Conservation (phyloP, 768 basidiomycete genomes). For the Leccinum disarticulatum region DNA sequence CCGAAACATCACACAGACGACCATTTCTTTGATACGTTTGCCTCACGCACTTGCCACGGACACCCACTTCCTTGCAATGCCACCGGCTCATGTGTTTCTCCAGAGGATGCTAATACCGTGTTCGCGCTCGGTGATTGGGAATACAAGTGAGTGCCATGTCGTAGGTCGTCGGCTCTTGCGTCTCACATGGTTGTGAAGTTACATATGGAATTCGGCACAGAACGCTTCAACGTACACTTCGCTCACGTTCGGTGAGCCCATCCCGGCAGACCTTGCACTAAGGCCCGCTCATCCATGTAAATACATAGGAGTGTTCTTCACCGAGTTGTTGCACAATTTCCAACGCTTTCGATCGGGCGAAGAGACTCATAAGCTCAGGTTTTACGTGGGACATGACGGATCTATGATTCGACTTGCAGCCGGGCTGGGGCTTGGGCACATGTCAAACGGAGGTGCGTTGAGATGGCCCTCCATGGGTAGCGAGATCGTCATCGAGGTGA, state of each 20-base stretch:
- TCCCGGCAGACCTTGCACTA: neutral
- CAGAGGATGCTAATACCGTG: slow-evolving; percentile 48
- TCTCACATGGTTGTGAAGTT: slow-evolving; percentile 30
- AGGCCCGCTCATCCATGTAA: neutral
- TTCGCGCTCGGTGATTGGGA: slow-evolving; percentile 63
- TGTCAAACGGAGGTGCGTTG: slow-evolving; percentile 24
- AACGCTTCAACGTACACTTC: slow-evolving; percentile 44
- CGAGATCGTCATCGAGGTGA: slow-evolving; percentile 47
- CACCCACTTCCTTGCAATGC: slow-evolving; percentile 43
- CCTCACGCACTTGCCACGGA: slow-evolving; percentile 45
- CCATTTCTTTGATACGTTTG: slow-evolving; percentile 54
- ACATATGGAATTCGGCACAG: slow-evolving; percentile 49
- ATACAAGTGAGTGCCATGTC: slow-evolving; percentile 41
- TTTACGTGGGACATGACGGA: slow-evolving; percentile 51
- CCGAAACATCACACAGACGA: slow-evolving; percentile 22
- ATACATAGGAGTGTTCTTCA: slow-evolving; percentile 43
- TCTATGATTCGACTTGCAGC: slow-evolving; percentile 42
- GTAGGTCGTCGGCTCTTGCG: neutral
- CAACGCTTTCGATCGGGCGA: slow-evolving; percentile 32
- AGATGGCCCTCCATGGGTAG: slow-evolving; percentile 51
- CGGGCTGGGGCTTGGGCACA: slow-evolving; percentile 40
- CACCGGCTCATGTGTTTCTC: slow-evolving; percentile 40
- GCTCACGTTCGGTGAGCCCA: slow-evolving; percentile 41
- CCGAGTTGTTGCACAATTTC: slow-evolving; percentile 44
- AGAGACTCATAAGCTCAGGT: slow-evolving; percentile 37